A percentile compares a stretch with the other conserved stretches of the same genome.
These are phyloP conservation scores for Acanthamoeba triangularis DNA, from an alignment of 208 protist genomes.

Conservation along the genomic window DNA sequence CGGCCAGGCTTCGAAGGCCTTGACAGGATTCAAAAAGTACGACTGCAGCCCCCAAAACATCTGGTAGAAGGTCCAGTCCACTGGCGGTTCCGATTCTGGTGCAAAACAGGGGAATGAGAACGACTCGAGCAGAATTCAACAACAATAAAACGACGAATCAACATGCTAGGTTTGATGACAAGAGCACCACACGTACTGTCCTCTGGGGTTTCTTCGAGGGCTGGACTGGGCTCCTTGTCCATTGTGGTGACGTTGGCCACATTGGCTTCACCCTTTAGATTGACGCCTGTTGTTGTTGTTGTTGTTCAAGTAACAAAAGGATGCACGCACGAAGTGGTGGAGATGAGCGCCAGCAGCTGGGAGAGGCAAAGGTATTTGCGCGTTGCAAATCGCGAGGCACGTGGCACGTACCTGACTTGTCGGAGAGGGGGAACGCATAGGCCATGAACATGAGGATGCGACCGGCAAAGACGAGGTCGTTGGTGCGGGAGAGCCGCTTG, in stretches of 20 bases:
- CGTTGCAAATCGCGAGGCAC: too few relatives aligned
- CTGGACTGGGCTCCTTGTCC: slow-evolving; percentile 32
- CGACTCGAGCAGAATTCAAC: neutral
- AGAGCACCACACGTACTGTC: slow-evolving; percentile 24
- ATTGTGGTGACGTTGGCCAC: slow-evolving; percentile 58
- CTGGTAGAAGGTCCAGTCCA: slow-evolving; percentile 64
- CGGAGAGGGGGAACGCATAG: slow-evolving; percentile 59
- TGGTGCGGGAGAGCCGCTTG: slow-evolving; percentile 50
- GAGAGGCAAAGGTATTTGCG: neutral
- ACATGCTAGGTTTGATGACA: too few relatives aligned
- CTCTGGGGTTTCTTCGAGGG: neutral
- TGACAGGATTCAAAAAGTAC: slow-evolving; percentile 50
- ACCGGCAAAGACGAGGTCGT: slow-evolving; percentile 55
- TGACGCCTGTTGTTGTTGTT: slow-evolving; percentile 41
- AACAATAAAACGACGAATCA: neutral
- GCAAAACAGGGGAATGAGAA: neutral
- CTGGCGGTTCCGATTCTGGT: slow-evolving; percentile 36
- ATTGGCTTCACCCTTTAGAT: slow-evolving; percentile 61
- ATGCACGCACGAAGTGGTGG: neutral
- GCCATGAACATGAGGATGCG: slow-evolving; percentile 73
- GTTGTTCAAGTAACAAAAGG: too few relatives aligned
- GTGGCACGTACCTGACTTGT: neutral
- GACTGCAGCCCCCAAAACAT: slow-evolving; percentile 63
- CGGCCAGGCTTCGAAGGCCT: slow-evolving; percentile 45
- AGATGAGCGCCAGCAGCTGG: neutral